A percentile compares a stretch with the other conserved stretches of the same genome.
Conservation (phyloP, 2,329 filamentous ascomycete species). For the Fusarium oxysporum region DNA sequence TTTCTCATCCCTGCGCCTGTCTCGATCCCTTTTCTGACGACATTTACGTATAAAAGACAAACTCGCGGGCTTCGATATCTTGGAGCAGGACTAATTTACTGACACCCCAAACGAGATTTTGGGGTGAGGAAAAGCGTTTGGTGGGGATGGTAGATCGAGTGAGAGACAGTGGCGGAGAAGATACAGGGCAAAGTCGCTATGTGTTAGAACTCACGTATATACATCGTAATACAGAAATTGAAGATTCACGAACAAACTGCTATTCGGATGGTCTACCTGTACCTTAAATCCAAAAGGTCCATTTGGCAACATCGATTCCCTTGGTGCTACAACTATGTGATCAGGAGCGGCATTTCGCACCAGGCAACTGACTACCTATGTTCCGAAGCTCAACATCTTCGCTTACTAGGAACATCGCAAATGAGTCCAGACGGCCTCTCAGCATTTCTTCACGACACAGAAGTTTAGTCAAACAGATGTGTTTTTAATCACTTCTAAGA, state of each 20-base stretch:
- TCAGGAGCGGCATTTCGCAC: background rate
- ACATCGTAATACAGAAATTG: background rate
- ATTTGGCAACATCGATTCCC: too few species aligned
- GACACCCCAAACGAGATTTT: slow-evolving; percentile 5
- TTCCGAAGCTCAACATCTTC: background rate
- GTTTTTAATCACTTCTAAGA: background rate
- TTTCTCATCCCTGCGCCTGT: background rate
- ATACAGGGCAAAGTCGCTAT: background rate
- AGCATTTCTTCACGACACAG: background rate
- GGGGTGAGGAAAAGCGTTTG: background rate
- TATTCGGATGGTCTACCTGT: background rate
- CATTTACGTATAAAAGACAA: slow-evolving; percentile 2
- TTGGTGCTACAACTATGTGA: background rate
- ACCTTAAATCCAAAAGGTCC: background rate
- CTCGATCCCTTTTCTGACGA: background rate
- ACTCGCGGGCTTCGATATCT: slow-evolving; percentile 9
- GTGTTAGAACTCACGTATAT: background rate
- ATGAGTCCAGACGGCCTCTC: background rate
- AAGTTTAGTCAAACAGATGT: background rate
- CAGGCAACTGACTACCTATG: background rate
- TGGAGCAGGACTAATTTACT: slow-evolving; percentile 8
- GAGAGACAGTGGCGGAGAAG: background rate
- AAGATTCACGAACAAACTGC: background rate
- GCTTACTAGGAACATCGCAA: background rate
- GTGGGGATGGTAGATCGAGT: background rate